phyloP scores from a whole-genome alignment of 805 yeast genomes.

The Candida suzukii region DNA sequence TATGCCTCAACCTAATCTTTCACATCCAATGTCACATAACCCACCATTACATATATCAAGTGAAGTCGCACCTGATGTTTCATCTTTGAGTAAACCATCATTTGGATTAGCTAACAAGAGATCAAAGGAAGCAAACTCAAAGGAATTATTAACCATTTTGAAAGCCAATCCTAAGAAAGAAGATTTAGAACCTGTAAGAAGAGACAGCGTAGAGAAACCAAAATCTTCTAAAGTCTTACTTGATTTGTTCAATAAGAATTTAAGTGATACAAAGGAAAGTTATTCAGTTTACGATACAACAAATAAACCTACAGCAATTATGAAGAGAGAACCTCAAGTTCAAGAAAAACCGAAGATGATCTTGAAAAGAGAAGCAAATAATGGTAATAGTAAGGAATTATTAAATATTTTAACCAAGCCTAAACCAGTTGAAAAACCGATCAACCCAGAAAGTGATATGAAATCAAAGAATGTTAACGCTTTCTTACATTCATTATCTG shows the following conservation, averaged over 20 bases:
- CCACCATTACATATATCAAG: conserved; percentile 2
- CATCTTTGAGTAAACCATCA: conserved; percentile 25
- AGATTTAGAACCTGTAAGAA: not conserved
- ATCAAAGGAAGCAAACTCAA: conserved; percentile 25
- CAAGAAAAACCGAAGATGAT: not conserved
- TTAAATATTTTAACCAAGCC: conserved; percentile 1
- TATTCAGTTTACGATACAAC: not conserved
- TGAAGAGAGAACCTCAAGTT: conserved; percentile 1
- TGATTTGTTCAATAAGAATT: conserved; percentile 10
- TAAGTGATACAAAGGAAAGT: not conserved
- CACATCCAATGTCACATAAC: conserved; percentile 8
- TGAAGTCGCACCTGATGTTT: conserved; percentile 23
- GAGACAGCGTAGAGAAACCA: not conserved
- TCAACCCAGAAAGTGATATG: too few species aligned
- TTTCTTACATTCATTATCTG: too few species aligned
- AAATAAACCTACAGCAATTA: conserved; percentile 1
- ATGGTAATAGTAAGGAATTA: not conserved
- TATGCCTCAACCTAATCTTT: conserved; percentile 1
- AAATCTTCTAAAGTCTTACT: conserved; percentile 7
- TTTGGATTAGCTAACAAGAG: conserved; percentile 18
- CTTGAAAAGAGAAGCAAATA: not conserved
- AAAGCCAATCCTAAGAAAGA: conserved; percentile 11
- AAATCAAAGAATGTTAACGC: too few species aligned
- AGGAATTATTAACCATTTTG: conserved; percentile 23
- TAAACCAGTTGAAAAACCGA: too few species aligned